Base-by-base conservation (phyloP, 176 grass and related monocot species). In the Musa beccarii region DNA sequence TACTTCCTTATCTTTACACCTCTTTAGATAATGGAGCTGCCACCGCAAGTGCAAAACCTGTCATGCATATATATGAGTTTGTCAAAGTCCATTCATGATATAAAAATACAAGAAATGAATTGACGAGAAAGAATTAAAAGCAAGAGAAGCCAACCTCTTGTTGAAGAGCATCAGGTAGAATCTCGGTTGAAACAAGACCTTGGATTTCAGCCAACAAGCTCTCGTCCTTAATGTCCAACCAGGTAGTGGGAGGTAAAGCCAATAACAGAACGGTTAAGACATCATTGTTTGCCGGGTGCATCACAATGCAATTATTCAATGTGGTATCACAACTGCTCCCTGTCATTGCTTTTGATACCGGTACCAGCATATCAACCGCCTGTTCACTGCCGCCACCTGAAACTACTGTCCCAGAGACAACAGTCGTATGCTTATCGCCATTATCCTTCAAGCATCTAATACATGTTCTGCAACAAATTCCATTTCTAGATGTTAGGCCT, bases 231-330 rank as follows among this genome's bases (percentile, higher is more conserved):
- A 73, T 52, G 16, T 49, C 69, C 20, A 26, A 63, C 78, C 90
- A 97, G 54, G 82, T 87, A 53, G 10, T 50, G 10, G 87, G 83
- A 51, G 87, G 87, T 71, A 97, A 86, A 81, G 88, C 81, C 67
- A 97, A 81, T 20, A 97, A 53, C 55, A 97, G 79, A 84, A 97
- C 83, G 51, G 82, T 89, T 72, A 93, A 22, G 77, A 83, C 64
- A 89, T 89, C 90, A 79, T 19, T 25, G 16, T 49, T 86, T 59
- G 81, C 78, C 61, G 89, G 87, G 68, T 81, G 89, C 78, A 89
- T 86, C 53, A 81, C 20, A 57, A 57, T 71, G 69, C 75, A 68
- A 20, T 66, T 75, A 14, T 16, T 57, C 5, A 69, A 20, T 70
- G 43, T 52, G 68, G 68, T 29, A 53, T 43, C 69, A 78, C 79